Base-by-base conservation (phyloP, 2,329 filamentous ascomycete genomes). In the Penicillium expansum region DNA sequence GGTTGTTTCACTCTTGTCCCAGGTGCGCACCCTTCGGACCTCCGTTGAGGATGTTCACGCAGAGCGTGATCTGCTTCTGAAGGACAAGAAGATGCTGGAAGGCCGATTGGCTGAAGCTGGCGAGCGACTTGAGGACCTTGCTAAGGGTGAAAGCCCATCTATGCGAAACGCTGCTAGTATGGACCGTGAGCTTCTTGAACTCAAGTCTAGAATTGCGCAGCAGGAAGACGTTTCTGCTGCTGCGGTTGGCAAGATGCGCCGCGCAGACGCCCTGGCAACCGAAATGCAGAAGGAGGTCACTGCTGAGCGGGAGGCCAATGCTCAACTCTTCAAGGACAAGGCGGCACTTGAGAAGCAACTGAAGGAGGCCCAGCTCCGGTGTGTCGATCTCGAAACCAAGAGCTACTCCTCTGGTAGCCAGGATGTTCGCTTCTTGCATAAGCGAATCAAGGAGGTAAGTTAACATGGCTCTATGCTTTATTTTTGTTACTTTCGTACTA, bases 341-440 rank as follows among this genome's bases (percentile, higher is more conserved):
- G 90, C 90, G 3, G 83, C 83, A 0, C 79, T 99, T 41, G 94
- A 97, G 78, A 97, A 96, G 80, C 86, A 84, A 53, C 80, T 96
- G 49, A 96, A 92, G 73, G 93, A 99, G 73, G 82, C 93, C 27
- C 93, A 97, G 75, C 84, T 97, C 52, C 87, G 87, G 69, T 85
- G 96, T 55, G 88, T 99, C 51, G 94, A 97, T 71, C 82, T 97
- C 9, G 93, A 99, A 78, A 97, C 94, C 42, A 97, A 97, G 80
- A 92, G 92, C 52, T 97, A 96, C 77, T 94, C 92, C 20, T 95
- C 88, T 63, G 90, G 90, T 24, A 96, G 92, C 73, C 91, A 96
- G 68, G 93, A 97, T 75, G 91, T 97, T 65, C 89, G 94, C 69
- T 97, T 97, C 79, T 77, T 97, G 68, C 90, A 97, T 76, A 93